phyloP scores from a whole-genome alignment of 2,329 filamentous ascomycete genomes.

The Hymenoscyphus infarciens region DNA sequence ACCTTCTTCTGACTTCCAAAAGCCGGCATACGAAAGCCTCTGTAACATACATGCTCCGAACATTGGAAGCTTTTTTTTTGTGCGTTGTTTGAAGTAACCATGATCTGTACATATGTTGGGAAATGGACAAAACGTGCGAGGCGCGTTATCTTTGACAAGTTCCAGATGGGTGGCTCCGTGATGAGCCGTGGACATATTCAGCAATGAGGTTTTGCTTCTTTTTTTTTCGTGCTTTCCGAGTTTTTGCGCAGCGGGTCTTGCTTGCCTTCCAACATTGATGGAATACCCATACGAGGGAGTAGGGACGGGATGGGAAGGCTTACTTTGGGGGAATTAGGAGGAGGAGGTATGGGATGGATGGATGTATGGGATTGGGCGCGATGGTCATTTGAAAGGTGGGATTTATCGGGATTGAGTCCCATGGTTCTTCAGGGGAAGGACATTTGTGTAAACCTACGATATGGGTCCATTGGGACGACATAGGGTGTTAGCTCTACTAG shows the following conservation, averaged over 20 bases:
- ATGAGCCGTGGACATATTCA: constrained; percentile 8
- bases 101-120: constrained; percentile 6
- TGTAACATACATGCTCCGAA: neutral
- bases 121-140: neutral
- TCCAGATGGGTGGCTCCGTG: constrained; percentile 6
- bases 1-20: neutral
- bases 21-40: neutral
- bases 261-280: constrained; percentile 12
- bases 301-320: constrained; percentile 1
- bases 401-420: constrained; percentile 2
- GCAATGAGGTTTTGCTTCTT: neutral
- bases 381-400: neutral
- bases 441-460: neutral
- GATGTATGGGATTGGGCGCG: neutral
- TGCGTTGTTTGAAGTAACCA: constrained; percentile 5
- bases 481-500: constrained; percentile 3
- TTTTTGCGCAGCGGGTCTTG: constrained; percentile 24
- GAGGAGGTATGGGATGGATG: constrained; percentile 2
- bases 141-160: constrained; percentile 1
- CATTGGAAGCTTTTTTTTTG: neutral
- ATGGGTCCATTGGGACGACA: neutral
- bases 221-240: neutral
- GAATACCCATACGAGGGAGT: neutral
- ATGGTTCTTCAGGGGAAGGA: neutral
- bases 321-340: neutral